Percentiles rank a stretch among this genome's conserved stretches.
Conservation (phyloP, 2,329 filamentous ascomycete species). For the Fusarium sp. region DNA sequence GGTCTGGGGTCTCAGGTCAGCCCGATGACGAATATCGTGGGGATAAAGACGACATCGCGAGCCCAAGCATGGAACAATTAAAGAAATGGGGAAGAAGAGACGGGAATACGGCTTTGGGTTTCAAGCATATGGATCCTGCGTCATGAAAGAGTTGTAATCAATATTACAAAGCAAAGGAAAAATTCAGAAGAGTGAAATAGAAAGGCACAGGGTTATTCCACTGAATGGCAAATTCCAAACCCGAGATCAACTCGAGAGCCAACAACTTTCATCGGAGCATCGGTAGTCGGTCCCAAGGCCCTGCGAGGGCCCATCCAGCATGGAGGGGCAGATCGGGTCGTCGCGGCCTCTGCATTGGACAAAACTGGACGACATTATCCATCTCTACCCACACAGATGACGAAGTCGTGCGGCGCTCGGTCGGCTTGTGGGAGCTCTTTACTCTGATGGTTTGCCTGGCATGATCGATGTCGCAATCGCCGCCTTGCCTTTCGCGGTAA, state of each 20-base stretch:
- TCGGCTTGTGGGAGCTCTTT: constrained; percentile 18
- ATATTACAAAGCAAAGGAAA: not conserved
- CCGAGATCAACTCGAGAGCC: not conserved
- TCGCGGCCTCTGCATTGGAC: constrained; percentile 13
- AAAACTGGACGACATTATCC: constrained; percentile 4
- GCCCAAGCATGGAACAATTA: not conserved
- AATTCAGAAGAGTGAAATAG: not conserved
- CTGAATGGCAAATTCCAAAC: constrained; percentile 1
- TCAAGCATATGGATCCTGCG: not conserved
- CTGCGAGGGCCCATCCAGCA: constrained; percentile 3
- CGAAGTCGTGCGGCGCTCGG: constrained; percentile 22
- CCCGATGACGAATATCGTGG: constrained; percentile 44
- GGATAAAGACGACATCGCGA: constrained; percentile 40
- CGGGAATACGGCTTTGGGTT: not conserved
- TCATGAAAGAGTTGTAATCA: not conserved
- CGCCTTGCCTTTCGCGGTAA: constrained; percentile 36
- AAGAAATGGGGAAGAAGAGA: constrained; percentile 3
- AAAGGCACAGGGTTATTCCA: constrained; percentile 5
- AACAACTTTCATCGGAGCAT: constrained; percentile 11
- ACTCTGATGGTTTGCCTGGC: constrained; percentile 16
- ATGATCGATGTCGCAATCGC: constrained; percentile 45
- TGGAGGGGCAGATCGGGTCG: constrained; percentile 24
- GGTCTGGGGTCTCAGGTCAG: constrained; percentile 24
- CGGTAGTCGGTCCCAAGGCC: constrained; percentile 29
- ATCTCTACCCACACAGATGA: constrained; percentile 27